Base-by-base conservation (phyloP, 2,329 filamentous ascomycete species). In the Pyricularia pennisetigena region DNA sequence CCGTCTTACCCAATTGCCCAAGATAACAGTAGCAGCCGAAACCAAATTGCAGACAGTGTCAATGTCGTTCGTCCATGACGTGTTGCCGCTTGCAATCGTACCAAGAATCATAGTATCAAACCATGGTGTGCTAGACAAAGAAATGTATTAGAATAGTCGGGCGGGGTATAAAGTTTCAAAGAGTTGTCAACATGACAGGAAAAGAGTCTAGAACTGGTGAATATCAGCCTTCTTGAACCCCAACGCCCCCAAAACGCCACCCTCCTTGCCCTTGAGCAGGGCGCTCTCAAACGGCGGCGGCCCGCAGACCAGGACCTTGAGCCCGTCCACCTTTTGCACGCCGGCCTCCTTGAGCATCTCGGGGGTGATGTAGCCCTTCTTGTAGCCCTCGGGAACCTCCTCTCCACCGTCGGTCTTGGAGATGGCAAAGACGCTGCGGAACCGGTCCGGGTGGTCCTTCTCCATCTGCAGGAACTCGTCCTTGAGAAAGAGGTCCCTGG, bases 221-320 rank as follows among this genome's bases (percentile, higher is more conserved):
- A 90, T 82, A 74, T 88, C 83, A 14, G 82, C 80, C 73, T 84
- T 85, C 14, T 72, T 74, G 73, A 86, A 88, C 0, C 88, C 88
- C 71, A 90, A 72, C 73, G 87, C 78, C 14, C 78, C 76, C 72
- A 91, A 72, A 35, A 88, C 79, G 0, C 88, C 88, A 1, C 74
- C 76, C 68, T 78, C 69, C 3, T 69, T 72, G 0, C 72, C 70
- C 69, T 72, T 76, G 57, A 77, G 77, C 4, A 90, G 74, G 12
- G 83, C 81, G 68, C 79, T 79, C 75, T 90, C 86, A 88, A 92
- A 90, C 0, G 82, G 81, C 1, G 88, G 88, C 23, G 90, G 90
- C 0, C 90, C 89, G 74, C 88, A 91, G 0, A 92, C 80, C 73
- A 91, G 88, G 0, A 92, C 86, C 76, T 89, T 89, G 2, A 79